Base-by-base conservation (phyloP, 495 filamentous ascomycete genomes). In the Talaromyces liani region DNA sequence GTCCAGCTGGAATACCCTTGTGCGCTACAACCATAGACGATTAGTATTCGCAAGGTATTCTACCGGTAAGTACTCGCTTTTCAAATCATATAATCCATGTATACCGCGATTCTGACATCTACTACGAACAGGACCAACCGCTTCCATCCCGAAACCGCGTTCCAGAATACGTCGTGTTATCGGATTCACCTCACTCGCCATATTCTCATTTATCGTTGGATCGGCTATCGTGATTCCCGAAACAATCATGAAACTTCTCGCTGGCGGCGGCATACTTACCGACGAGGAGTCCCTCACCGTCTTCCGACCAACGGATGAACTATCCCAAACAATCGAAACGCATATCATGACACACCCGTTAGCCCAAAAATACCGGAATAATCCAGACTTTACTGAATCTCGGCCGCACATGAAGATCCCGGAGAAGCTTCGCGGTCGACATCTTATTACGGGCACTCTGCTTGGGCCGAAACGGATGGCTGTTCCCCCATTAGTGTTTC, bases 391-490 rank as follows among this genome's bases (percentile, higher is more conserved):
- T 74, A 80, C 79, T 24, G 93, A 95, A 71, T 86, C 88, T 18
- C 83, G 95, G 36, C 95, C 95, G 22, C 90, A 97, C 71, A 74
- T 97, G 67, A 93, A 92, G 72, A 88, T 97, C 68, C 91, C 92
- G 0, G 75, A 79, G 45, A 61, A 75, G 2, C 77, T 88, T 71
- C 87, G 88, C 34, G 70, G 69, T 1, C 86, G 91, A 72, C 96
- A 87, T 71, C 80, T 98, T 29, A 98, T 92, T 0, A 91, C 82
- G 25, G 93, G 93, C 2, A 88, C 88, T 20, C 81, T 98, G 4
- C 67, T 87, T 24, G 92, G 93, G 2, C 84, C 86, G 0, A 87
- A 88, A 25, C 88, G 80, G 70, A 86, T 98, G 54, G 86, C 86
- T 12, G 90, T 96, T 1, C 94, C 94, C 7, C 94, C 94, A 3